These are phyloP conservation scores for Cladosporium sp. DNA, from an alignment of 2,329 filamentous ascomycete species.

Conservation along the genomic window DNA sequence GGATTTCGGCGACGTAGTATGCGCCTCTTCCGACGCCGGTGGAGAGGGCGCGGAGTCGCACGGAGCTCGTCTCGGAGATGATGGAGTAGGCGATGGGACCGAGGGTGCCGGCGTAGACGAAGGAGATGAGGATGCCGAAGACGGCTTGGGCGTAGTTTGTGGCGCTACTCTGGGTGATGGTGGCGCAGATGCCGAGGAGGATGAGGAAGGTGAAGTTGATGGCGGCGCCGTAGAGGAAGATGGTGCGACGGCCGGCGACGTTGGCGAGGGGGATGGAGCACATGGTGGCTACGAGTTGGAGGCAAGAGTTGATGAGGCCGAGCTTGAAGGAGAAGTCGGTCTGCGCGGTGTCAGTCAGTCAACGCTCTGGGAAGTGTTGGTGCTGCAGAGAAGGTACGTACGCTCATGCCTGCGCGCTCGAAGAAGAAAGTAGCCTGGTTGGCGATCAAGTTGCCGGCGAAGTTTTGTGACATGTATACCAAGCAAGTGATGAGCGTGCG, in stretches of 20 bases:
- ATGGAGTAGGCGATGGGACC: constrained; percentile 88
- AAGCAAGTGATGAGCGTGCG: constrained; percentile 68
- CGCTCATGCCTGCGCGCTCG: constrained; percentile 38
- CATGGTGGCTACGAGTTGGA: constrained; percentile 75
- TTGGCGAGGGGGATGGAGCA: constrained; percentile 72
- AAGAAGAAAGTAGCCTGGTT: constrained; percentile 49
- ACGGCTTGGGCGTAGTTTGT: constrained; percentile 67
- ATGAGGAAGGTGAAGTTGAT: constrained; percentile 67
- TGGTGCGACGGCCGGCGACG: constrained; percentile 68
- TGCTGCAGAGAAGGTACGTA: neutral
- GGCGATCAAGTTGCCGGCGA: constrained; percentile 44
- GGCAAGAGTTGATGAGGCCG: constrained; percentile 54
- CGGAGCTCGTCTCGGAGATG: constrained; percentile 77
- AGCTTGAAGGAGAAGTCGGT: constrained; percentile 42
- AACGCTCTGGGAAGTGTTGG: constrained; percentile 25
- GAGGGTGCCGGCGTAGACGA: constrained; percentile 81
- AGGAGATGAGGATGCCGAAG: constrained; percentile 74
- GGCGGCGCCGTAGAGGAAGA: constrained; percentile 66
- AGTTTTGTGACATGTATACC: constrained; percentile 47
- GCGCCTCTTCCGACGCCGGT: constrained; percentile 79
- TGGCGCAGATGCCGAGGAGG: constrained; percentile 77
- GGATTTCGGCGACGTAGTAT: constrained; percentile 72
- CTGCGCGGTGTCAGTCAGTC: constrained; percentile 40
- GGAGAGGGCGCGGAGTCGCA: constrained; percentile 86
- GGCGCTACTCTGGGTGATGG: constrained; percentile 56